Evolutionary conservation across 352 stramenopile genomes (phyloP), one percentile per base, ranked within the genome.

Genomic region (Phytophthora megakarya): DNA sequence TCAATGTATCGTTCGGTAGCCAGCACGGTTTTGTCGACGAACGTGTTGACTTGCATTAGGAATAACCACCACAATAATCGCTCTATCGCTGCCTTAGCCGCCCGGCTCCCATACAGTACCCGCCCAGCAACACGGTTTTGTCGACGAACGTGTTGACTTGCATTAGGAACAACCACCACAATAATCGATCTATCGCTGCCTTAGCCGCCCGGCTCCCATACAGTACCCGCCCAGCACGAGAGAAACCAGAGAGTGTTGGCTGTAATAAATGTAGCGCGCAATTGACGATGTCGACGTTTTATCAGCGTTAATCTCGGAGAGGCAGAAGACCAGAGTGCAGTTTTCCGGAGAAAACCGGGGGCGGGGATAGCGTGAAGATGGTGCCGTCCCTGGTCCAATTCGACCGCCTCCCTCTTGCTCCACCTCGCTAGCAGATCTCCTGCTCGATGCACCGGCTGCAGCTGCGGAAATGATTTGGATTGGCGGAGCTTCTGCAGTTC

Each of bases 391-490:
- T 67, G 65, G 48, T 67, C 64, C 37, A 43, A 26, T 8, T 50
- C 23, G 52, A 21, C 35, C 33, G 47, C 23, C 59, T 50, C 33
- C 30, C 53, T 66, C 60, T 70, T 60, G 55, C 48, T 70, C 51
- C 28, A 23, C 13, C 18, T n/a, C n/a, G n/a, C n/a, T n/a, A 13
- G 44, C 61, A 65, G 43, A 70, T 70, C 62, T 35, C 18, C 21
- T 35, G 38, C 30, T 6, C 12, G 16, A n/a, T 55, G 30, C 40
- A 33, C 58, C 48, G 52, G 43, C 55, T 75, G 55, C 61, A 59
- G 62, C 40, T 67, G 66, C 39, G 40, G 49, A 71, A 67, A 56
- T 58, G 66, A 70, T 67, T 70, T 67, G 55, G 48, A 54, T 65
- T 37, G 47, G 50, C 61, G 37, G 38, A 58, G 45, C 28, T 45